Conservation (phyloP, 2,329 filamentous ascomycete species). For the Aspergillus nomiae region DNA sequence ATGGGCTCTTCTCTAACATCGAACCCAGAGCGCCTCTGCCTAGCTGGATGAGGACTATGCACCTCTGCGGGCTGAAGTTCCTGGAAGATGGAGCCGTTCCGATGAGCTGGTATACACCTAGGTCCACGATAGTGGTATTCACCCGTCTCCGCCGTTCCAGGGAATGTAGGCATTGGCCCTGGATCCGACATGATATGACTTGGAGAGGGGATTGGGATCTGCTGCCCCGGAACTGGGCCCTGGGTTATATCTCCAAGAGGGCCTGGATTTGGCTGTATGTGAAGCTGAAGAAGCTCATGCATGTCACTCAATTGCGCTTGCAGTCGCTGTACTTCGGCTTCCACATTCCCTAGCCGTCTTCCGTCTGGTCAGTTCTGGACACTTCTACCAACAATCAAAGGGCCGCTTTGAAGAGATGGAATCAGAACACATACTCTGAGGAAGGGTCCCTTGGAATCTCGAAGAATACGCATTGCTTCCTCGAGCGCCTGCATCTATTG, state of each 20-base stretch:
- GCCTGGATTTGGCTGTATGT: neutral
- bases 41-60: conserved; percentile 16
- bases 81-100: neutral
- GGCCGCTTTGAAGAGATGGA: neutral
- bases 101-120: neutral
- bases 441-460: conserved; percentile 35
- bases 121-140: neutral
- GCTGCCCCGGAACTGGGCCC: neutral
- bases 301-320: conserved; percentile 32
- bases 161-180: conserved; percentile 2
- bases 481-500: conserved; percentile 34
- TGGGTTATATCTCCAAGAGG: conserved; percentile 11
- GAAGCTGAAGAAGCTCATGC: conserved; percentile 19
- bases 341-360: conserved; percentile 37
- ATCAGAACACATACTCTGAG: conserved; percentile 24
- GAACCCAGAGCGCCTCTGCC: conserved; percentile 35
- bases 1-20: conserved; percentile 37
- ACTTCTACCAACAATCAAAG: neutral
- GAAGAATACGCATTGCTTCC: conserved; percentile 41
- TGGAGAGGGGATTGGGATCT: neutral
- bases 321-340: conserved; percentile 34
- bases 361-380: neutral
- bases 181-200: conserved; percentile 3
- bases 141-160: neutral
- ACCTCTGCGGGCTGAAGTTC: neutral